Evolutionary conservation across 441 rosid genomes (phyloP), one percentile per base, ranked within the genome.

Genomic region (Aleurites moluccanus): DNA sequence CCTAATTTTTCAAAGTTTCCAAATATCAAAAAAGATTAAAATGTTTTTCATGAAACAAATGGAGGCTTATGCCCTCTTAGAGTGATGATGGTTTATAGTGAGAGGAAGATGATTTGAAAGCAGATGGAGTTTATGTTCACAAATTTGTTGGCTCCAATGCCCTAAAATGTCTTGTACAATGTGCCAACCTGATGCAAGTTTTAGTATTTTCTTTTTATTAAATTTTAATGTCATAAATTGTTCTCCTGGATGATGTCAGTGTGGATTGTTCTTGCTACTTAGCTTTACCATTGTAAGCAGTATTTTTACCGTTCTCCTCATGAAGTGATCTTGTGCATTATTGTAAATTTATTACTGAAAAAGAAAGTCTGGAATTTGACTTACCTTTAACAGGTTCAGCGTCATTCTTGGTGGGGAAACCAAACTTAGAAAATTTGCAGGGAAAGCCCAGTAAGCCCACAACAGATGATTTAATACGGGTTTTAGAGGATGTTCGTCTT

Each of bases 401-500:
- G 75, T 83, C 89, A 72, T 88, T 89, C 79, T 73, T 87, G 87
- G 82, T 40, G 59, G 73, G 63, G 63, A 81, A 28, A 40, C 68
- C 78, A 14, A 68, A 64, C 49, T 79, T 80, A 23, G 75, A 74
- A 73, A 75, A 77, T 59, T 62, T 52, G 42, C 49, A 67, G 30
- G 86, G 75, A 73, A 83, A 75, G 77, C 78, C 73, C 79, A 66
- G 55, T 33, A 79, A 82, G 82, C 98, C 96, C 63, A 82, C 91
- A 28, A 86, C 93, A 30, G 92, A 89, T 76, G 96, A 92, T 76
- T 75, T 95, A 61, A 75, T 80, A 76, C 80, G 64, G 76, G 91
- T 86, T 74, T 78, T 95, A 66, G 90, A 91, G 80, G 83, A 85
- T 65, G 99, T 91, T 72, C 87, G 88, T 57, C 90, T 94, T 80